phyloP scores from a whole-genome alignment of 192 early-diverging fungal genomes.

The Umbelopsis ramanniana region DNA sequence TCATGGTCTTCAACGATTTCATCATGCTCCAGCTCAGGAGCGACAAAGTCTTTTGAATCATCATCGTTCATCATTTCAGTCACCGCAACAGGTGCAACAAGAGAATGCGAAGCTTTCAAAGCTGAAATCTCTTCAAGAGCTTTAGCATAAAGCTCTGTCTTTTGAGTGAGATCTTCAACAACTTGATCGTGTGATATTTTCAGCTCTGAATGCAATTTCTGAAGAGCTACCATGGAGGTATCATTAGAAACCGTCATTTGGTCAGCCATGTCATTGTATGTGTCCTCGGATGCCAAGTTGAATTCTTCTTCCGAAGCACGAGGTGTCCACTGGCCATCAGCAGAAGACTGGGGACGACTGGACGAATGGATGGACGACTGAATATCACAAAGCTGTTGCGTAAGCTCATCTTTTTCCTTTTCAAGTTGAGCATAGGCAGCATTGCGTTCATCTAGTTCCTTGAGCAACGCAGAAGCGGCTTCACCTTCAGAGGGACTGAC shows the following conservation, averaged over 20 bases:
- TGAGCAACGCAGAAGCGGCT: background rate
- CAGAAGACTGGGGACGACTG: slow-evolving; percentile 1
- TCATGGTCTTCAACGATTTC: background rate
- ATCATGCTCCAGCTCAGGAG: background rate
- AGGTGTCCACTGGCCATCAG: slow-evolving; percentile 8
- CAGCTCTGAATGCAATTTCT: slow-evolving; percentile 1
- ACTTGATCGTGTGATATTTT: slow-evolving; percentile 8
- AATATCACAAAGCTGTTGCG: background rate
- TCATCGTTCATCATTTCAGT: background rate
- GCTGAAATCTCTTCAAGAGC: slow-evolving; percentile 2
- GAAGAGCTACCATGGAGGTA: background rate
- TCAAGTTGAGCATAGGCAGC: background rate
- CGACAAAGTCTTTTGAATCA: background rate
- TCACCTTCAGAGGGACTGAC: background rate
- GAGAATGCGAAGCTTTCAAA: background rate
- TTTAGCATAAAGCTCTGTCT: background rate
- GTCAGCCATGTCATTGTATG: background rate
- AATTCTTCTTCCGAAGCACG: slow-evolving; percentile 17
- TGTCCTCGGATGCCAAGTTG: background rate
- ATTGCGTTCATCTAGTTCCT: background rate
- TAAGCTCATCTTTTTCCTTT: slow-evolving; percentile 8
- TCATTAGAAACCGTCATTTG: background rate
- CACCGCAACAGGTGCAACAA: background rate
- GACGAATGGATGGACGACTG: background rate
- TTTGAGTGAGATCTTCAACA: background rate